Percentiles rank a stretch among this genome's conserved stretches.
These are phyloP conservation scores for Plasmodium billcollinsi DNA, from an alignment of 169 alveolate genomes.

Conservation along the genomic window DNA sequence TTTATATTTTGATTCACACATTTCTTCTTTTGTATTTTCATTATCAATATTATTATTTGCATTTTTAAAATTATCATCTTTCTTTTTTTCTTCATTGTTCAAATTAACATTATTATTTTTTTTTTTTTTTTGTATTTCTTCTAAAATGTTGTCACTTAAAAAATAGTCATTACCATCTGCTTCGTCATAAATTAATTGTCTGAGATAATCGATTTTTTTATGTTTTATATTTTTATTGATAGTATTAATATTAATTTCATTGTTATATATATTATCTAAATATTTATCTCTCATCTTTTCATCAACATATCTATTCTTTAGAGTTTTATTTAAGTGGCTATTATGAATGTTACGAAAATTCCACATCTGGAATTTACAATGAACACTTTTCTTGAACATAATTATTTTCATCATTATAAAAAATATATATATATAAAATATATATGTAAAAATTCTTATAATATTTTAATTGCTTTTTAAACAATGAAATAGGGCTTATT, in stretches of 20 bases:
- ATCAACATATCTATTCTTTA: constrained; percentile 40
- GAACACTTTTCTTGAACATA: constrained; percentile 20
- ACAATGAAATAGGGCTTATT: too few relatives aligned
- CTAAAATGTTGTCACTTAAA: constrained; percentile 42
- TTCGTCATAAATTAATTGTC: constrained; percentile 67
- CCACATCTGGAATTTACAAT: constrained; percentile 15
- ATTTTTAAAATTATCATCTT: neutral
- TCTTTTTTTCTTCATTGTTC: neutral
- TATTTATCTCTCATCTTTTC: constrained; percentile 73
- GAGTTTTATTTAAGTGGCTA: constrained; percentile 64
- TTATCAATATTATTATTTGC: neutral
- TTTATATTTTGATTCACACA: constrained; percentile 68
- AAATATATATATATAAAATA: too few relatives aligned
- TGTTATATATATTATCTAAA: constrained; percentile 71
- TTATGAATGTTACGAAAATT: constrained; percentile 58
- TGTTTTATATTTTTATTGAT: constrained; percentile 41
- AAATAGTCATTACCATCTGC: constrained; percentile 62
- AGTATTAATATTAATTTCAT: constrained; percentile 61
- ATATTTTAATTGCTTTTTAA: too few relatives aligned
- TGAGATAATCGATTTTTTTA: constrained; percentile 48
- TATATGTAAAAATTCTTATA: too few relatives aligned
- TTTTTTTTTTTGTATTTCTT: constrained; percentile 54
- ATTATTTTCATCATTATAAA: constrained; percentile 37
- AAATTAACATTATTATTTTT: neutral
- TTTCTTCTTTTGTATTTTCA: constrained; percentile 40